Evolutionary conservation across 495 filamentous ascomycete genomes (phyloP).

Genomic region (Daldinia childiae): DNA sequence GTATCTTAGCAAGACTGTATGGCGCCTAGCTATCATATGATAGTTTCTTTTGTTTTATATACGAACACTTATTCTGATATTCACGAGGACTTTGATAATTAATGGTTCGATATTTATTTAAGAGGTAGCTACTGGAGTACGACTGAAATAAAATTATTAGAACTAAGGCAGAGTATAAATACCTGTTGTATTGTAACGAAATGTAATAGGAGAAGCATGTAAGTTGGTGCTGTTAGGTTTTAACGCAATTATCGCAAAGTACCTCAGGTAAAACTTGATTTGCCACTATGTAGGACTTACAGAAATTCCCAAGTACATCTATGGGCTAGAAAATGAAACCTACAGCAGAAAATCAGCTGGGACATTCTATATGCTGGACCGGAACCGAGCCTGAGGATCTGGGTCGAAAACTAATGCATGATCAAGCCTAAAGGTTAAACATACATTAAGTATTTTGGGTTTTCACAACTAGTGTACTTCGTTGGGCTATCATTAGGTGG

Average conservation of each 20-base stretch:
- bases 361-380: slow-evolving; percentile 12
- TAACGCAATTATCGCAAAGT: slow-evolving; percentile 16
- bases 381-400: slow-evolving; percentile 33
- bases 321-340: slow-evolving; percentile 5
- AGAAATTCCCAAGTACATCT: slow-evolving; percentile 9
- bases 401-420: slow-evolving; percentile 42
- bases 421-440: slow-evolving; percentile 37
- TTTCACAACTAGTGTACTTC: slow-evolving; percentile 19
- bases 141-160: not conserved
- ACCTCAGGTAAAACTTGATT: not conserved
- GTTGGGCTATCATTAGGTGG: slow-evolving; percentile 36
- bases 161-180: not conserved
- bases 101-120: not conserved
- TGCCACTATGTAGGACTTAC: slow-evolving; percentile 13
- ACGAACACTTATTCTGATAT: not conserved
- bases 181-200: not conserved
- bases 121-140: not conserved
- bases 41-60: not conserved
- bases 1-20: not conserved
- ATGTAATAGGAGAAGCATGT: slow-evolving; percentile 9
- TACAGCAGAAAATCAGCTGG: slow-evolving; percentile 20
- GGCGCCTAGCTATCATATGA: not conserved
- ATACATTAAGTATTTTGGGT: slow-evolving; percentile 29
- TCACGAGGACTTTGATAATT: not conserved
- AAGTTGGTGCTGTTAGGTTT: not conserved